Base-by-base conservation (phyloP, 169 alveolate genomes). In the Plasmodium gallinaceum region DNA sequence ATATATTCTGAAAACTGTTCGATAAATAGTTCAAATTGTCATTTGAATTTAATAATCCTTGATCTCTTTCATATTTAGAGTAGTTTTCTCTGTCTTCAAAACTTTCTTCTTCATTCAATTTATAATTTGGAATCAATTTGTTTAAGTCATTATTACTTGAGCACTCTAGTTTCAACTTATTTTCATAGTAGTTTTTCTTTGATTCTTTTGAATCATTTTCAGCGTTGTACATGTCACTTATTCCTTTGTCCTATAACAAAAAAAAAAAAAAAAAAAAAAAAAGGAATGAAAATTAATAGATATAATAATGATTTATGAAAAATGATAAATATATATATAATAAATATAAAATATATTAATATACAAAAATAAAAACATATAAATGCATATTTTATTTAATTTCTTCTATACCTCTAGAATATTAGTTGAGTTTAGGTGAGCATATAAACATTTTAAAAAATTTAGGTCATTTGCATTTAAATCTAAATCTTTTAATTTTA, bases 21-120 rank as follows among this genome's bases (percentile, higher is more conserved):
- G 89, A 78, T 37, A 69, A 78, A 10, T 14, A 65, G 32, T 51
- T 64, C 9, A n/a, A n/a, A n/a, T 65, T 78, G 32, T 78, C 89
- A 78, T 43, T 64, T 18, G 54, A 26, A 57, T 51, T 65, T 12
- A 32, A n/a, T 4, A 64, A 32, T 10, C 73, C 89, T 26, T 57
- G 46, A 2, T 57, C 75, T 64, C 70, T 52, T 9, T 57, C 89
- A 69, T 48, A 64, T 14, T 78, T 78, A 2, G n/a, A 16, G n/a
- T 57, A 78, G n/a, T 16, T 24, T 37, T 78, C 89, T 22, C 66
- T 62, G 4, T 78, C 89, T 10, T 78, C 70, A 78, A 26, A 65
- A 39, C 46, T 65, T 14, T 66, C 71, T 12, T 78, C 89, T 7
- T 78, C 78, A 7, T 54, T 46, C 18, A 64, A 42, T 46, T 66